Base-by-base conservation (phyloP, 768 basidiomycete genomes). In the Piloderma croceum region DNA sequence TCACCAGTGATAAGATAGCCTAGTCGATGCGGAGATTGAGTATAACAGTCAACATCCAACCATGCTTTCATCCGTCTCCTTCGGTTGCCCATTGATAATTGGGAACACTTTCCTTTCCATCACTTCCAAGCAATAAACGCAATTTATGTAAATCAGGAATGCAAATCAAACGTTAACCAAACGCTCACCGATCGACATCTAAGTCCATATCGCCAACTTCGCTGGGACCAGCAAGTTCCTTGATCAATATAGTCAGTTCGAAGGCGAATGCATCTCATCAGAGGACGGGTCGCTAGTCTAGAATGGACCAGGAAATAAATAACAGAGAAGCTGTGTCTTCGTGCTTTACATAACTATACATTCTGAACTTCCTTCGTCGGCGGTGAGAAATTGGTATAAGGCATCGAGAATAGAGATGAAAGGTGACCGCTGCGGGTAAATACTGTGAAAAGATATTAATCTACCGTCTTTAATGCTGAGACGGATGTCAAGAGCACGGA, bases 271-370 rank as follows among this genome's bases (percentile, higher is more conserved):
- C n/a, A n/a, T n/a, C n/a, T n/a, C n/a, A n/a, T n/a, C n/a, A n/a
- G n/a, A 9, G 22, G 17, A 17, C 21, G 25, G 12, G 11, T n/a
- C 9, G 10, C 13, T 18, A 94, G 83, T 40, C 81, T 84, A 31
- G 77, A 64, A 24, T 72, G 75, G 7, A 92, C 83, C 7, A 80
- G 22, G 59, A 49, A 2, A 86, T 85, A 59, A 93, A 91, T 5
- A 63, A 42, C 1, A 59, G 48, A 1, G 66, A 56, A 3, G 75
- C 64, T 0, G 71, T 69, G 48, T 89, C 83, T 58, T 97, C 92
- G 55, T 93, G 86, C 60, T 94, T 93, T 56, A 97, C 67, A 93
- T 79, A 21, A 96, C 74, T 24, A 96, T 58, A 0, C 85, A 85
- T 59, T 94, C 92, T 21, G 67, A 70, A 7, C 64, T 67, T 1